Evolutionary conservation across 2,329 filamentous ascomycete species (phyloP).

Genomic region (Fusarium sp.): DNA sequence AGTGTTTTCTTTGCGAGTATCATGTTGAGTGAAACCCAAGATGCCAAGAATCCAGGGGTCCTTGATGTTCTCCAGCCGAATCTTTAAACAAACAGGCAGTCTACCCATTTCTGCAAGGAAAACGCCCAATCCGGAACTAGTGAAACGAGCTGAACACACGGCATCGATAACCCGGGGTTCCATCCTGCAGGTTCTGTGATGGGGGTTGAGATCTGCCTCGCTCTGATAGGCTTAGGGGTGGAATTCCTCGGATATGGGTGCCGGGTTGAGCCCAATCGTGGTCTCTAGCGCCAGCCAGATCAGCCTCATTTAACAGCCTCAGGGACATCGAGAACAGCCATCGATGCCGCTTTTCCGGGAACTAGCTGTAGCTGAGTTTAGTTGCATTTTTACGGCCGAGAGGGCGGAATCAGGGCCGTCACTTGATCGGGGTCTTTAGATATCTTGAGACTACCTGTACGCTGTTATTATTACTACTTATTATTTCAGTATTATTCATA

Average conservation of each 20-base stretch:
- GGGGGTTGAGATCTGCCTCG: not conserved
- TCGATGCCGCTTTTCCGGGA: not conserved
- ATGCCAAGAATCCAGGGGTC: not conserved
- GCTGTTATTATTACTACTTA: not conserved
- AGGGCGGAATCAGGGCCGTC: not conserved
- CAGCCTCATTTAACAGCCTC: not conserved
- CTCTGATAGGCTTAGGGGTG: not conserved
- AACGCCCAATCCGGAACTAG: not conserved
- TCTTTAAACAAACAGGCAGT: not conserved
- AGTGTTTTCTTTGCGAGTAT: not conserved
- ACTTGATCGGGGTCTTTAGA: not conserved
- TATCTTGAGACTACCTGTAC: not conserved
- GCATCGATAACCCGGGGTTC: not conserved
- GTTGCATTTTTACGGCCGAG: not conserved
- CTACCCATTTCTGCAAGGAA: not conserved
- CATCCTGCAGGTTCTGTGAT: not conserved
- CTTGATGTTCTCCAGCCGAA: too few relatives aligned
- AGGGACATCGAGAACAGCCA: not conserved
- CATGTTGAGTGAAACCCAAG: not conserved
- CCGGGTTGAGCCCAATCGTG: not conserved
- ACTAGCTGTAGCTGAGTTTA: not conserved
- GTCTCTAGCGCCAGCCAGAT: not conserved
- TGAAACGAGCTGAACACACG: slow-evolving; percentile 1
- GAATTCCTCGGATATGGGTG: not conserved
- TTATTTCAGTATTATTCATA: too few relatives aligned